phyloP scores from a whole-genome alignment of 176 grass and related monocot genomes.

The Saccharum spontaneum region DNA sequence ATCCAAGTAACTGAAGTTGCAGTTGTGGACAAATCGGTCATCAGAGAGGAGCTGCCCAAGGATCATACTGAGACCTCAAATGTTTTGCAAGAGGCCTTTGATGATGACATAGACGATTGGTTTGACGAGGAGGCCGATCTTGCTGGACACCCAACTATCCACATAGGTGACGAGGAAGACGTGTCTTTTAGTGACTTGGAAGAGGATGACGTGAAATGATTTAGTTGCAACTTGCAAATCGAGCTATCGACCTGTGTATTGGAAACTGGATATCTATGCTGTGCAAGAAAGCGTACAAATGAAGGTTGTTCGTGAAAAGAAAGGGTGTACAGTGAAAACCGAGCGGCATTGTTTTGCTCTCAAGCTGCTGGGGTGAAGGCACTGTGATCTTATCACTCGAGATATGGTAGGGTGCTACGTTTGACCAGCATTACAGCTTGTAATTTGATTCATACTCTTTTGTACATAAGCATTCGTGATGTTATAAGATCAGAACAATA shows the following conservation, averaged over 20 bases:
- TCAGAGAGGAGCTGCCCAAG: constrained; percentile 59
- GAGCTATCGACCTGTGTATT: constrained; percentile 22
- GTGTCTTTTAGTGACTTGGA: constrained; percentile 93
- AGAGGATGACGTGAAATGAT: constrained; percentile 67
- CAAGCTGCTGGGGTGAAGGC: constrained; percentile 39
- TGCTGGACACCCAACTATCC: constrained; percentile 46
- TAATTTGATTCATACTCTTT: constrained; percentile 42
- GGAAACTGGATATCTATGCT: constrained; percentile 20
- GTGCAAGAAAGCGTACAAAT: not conserved
- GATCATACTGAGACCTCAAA: constrained; percentile 39
- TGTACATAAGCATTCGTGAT: constrained; percentile 52
- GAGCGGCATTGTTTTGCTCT: constrained; percentile 32
- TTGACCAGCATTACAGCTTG: not conserved
- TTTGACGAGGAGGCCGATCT: constrained; percentile 64
- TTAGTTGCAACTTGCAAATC: not conserved
- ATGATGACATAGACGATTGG: constrained; percentile 75
- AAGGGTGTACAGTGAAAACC: constrained; percentile 23
- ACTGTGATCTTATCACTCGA: not conserved
- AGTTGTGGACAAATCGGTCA: constrained; percentile 70
- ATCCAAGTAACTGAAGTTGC: constrained; percentile 59
- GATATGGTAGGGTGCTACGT: not conserved
- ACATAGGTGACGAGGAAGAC: constrained; percentile 72
- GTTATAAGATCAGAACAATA: constrained; percentile 19
- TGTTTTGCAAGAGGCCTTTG: constrained; percentile 49
- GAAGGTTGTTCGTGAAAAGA: constrained; percentile 28